Base-by-base conservation (phyloP, 148 eudicot species). In the Fagopyrum esculentum region DNA sequence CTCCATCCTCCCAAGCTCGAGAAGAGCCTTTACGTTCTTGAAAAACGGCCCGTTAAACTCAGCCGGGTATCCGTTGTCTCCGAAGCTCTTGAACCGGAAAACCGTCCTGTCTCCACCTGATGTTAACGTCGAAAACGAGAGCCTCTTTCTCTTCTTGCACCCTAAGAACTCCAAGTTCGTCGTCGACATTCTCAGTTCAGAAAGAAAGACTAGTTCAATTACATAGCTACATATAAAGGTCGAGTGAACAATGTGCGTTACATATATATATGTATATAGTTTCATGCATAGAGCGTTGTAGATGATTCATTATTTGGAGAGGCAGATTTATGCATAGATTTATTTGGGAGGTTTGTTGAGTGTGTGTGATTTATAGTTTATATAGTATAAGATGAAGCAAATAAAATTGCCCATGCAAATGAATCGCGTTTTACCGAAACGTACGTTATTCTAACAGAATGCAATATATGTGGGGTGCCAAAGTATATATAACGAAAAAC, bases 11-110 rank as follows among this genome's bases (percentile, higher is more conserved):
- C 98, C 99, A 75, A 81, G 89, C 74, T 89, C 96, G 44, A 95
- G 64, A 2, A 95, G 83, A 1, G 81, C 86, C 74, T 80, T 84
- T 0, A 95, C 83, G 75, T 95, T 95, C 60, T 87, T 80, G 74
- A 81, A 79, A 70, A 95, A 92, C 1, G 87, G 74, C 8, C 93
- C 97, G 15, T 76, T 77, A 57, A 85, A 90, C 82, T 87, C 90
- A 0, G 84, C 80, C 1, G 99, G 99, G 61, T 82, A 83, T 0
- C 97, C 98, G 47, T 87, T 85, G 45, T 87, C 89, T 0, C 96
- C 90, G 57, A 96, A 96, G 0, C 83, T 82, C 88, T 87, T 90
- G 81, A 96, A 92, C 75, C 89, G 81, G 76, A 87, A 96, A 4
- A 89, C 90, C 69, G 50, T 30, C 85, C 80, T 55, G 86, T 81